These are phyloP conservation scores for Colletotrichum sansevieriae DNA, from an alignment of 2,329 filamentous ascomycete genomes.

Conservation along the genomic window DNA sequence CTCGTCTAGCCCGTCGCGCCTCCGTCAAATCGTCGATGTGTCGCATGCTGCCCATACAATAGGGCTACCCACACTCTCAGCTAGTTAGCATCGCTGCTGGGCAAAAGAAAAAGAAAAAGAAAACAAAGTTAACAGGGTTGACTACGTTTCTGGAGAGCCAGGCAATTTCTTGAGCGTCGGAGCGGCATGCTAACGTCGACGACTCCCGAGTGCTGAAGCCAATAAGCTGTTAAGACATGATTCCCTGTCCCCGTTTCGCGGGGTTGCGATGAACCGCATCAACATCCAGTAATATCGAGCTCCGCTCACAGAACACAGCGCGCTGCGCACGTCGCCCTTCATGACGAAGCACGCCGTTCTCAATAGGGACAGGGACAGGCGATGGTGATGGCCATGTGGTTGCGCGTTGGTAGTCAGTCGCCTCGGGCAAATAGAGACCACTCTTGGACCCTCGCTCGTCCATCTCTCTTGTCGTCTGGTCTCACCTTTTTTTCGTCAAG, in stretches of 20 bases:
- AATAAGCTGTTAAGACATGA: conserved; percentile 25
- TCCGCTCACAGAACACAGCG: conserved; percentile 15
- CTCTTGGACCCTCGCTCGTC: conserved; percentile 6
- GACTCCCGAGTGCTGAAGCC: conserved; percentile 14
- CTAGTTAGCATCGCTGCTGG: neutral
- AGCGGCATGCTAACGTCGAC: conserved; percentile 24
- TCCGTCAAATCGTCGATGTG: conserved; percentile 34
- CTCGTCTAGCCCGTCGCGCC: conserved; percentile 32
- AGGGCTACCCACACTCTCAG: conserved; percentile 14
- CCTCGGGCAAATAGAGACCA: conserved; percentile 11
- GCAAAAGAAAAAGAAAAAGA: conserved; percentile 20
- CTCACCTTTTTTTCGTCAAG: conserved; percentile 14
- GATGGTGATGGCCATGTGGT: conserved; percentile 10
- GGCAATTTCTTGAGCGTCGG: conserved; percentile 26
- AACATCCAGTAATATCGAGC: conserved; percentile 15
- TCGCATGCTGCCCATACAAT: conserved; percentile 27
- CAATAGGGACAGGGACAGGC: conserved; percentile 17
- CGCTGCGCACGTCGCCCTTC: conserved; percentile 16
- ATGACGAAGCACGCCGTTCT: neutral
- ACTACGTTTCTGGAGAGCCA: conserved; percentile 21
- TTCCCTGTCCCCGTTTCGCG: conserved; percentile 33
- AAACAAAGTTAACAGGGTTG: conserved; percentile 24
- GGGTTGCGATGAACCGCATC: conserved; percentile 31
- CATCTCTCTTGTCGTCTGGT: conserved; percentile 34
- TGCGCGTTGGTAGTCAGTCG: neutral